phyloP scores from a whole-genome alignment of 352 stramenopile species.

The Pythium periplocum region DNA sequence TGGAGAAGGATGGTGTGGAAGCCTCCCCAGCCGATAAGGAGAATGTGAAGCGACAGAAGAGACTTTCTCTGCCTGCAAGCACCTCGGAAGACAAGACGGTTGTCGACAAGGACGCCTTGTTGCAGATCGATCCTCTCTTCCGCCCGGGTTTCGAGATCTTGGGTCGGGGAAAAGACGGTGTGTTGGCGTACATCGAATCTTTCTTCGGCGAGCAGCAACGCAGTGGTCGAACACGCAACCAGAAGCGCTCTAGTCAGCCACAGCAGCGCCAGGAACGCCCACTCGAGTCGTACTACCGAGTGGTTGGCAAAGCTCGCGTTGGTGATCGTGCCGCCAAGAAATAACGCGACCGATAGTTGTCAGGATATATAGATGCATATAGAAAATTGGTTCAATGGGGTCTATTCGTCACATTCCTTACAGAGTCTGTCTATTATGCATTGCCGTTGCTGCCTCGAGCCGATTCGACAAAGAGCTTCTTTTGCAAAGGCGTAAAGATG shows the following conservation, averaged over 20 bases:
- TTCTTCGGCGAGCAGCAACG: constrained; percentile 67
- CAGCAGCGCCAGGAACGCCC: constrained; percentile 42
- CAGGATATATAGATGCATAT: too few species aligned
- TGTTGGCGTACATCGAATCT: constrained; percentile 65
- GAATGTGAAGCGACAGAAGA: constrained; percentile 17
- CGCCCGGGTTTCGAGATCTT: constrained; percentile 73
- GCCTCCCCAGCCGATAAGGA: constrained; percentile 7
- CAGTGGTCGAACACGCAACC: constrained; percentile 59
- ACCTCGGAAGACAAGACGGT: constrained; percentile 6
- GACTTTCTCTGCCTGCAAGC: constrained; percentile 1
- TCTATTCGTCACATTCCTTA: too few species aligned
- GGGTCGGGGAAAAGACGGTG: constrained; percentile 61
- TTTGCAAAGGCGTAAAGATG: constrained; percentile 76
- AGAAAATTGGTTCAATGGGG: too few species aligned
- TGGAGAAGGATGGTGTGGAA: constrained; percentile 12
- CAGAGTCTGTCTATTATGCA: not conserved
- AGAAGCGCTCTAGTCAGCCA: constrained; percentile 27
- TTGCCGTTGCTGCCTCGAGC: constrained; percentile 17
- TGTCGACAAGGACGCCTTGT: constrained; percentile 7
- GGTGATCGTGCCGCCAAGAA: constrained; percentile 18
- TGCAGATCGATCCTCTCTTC: constrained; percentile 78
- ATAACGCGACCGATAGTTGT: not conserved
- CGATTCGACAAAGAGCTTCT: constrained; percentile 78
- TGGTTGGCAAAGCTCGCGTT: constrained; percentile 51
- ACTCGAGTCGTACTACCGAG: constrained; percentile 74